Evolutionary conservation across 108 stramenopile genomes (phyloP), one percentile per base, ranked within the genome.

Genomic region (Skeletonema grethae): DNA sequence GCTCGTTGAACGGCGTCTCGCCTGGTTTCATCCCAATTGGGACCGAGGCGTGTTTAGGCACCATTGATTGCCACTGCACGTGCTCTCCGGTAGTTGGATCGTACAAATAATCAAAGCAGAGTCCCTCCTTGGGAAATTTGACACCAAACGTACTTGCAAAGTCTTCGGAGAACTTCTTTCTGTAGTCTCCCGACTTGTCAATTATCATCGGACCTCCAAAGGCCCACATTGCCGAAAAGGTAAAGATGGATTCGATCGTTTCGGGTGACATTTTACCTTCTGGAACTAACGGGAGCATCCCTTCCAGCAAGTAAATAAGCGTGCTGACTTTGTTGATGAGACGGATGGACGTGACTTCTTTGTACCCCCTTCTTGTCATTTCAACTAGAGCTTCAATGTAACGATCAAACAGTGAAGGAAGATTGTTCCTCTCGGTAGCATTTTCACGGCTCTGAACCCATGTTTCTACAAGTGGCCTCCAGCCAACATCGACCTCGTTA

Each of bases 161-260:
- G 57, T 85, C 77, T 53, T 92, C 90, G 41, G 77, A 85, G 71
- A 96, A 96, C 20, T 85, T 84, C 59, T 86, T 86, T 39, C 92
- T 86, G 72, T 86, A 91, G 84, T 94, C 87, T 34, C 82, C 84
- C 12, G 78, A 69, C 87, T 94, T 92, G 81, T 96, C 94, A 50
- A 89, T 86, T 12, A 86, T 73, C 87, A 96, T 92, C 30, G 92
- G 80, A 45, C 94, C 94, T n/a, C 95, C 95, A 76, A 96, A 96
- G n/a, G 93, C 91, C 95, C 95, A 96, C 67, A 89, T 84, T 20
- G 88, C 82, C n/a, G 86, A 89, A 48, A 89, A 90, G 41, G 86
- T 83, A 65, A 94, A 96, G 30, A 89, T 48, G 31, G 76, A 69
- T 66, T 96, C 95, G 48, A 88, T 73, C 6, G 61, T 82, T 64